Evolutionary conservation across 1,139 yeast genomes (phyloP), one percentile per base, ranked within the genome.

Genomic region (Eremothecium sinecaudum): DNA sequence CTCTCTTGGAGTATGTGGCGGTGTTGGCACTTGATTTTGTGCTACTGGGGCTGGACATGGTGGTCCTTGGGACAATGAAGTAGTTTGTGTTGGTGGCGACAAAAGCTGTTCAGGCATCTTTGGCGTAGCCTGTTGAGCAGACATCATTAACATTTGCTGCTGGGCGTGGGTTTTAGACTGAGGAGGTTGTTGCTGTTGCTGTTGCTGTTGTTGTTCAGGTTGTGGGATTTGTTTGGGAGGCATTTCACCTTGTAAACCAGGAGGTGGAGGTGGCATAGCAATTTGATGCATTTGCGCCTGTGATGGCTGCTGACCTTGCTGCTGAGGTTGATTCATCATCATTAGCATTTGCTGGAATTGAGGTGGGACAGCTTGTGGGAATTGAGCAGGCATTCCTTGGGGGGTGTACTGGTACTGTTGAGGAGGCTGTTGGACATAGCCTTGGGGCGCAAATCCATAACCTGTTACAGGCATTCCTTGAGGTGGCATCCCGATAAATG

Each of bases 221-320:
- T 8, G 20, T 28, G 15, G 42, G 37, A 13, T 42, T 33, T 32
- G 50, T 41, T 32, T 42, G 24, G 26, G 41, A 39, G 28, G 41
- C 30, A 26, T 18, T 9, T 18, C 9, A 18, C 14, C 26, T 22
- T 29, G 32, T 9, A 29, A 23, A 21, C 23, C 17, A 22, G 39
- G 41, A 10, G 41, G 31, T 14, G 42, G 32, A n/a, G 40, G 39
- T 36, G 44, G 46, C 37, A 32, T 29, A 13, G 31, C 35, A 37
- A 33, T 39, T 31, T 30, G 46, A 34, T 9, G 31, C 11, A 26
- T 23, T 5, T 38, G 41, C 15, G 35, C 36, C 26, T 40, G 50
- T 23, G 41, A 40, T 24, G 44, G 48, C 19, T 39, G 53, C 31
- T 32, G 47, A 24, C 30, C 47, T 18, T 39, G 50, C 23, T 34